Evolutionary conservation across 805 yeast genomes (phyloP).

Genomic region (Maudiozyma pseudohumilis): DNA sequence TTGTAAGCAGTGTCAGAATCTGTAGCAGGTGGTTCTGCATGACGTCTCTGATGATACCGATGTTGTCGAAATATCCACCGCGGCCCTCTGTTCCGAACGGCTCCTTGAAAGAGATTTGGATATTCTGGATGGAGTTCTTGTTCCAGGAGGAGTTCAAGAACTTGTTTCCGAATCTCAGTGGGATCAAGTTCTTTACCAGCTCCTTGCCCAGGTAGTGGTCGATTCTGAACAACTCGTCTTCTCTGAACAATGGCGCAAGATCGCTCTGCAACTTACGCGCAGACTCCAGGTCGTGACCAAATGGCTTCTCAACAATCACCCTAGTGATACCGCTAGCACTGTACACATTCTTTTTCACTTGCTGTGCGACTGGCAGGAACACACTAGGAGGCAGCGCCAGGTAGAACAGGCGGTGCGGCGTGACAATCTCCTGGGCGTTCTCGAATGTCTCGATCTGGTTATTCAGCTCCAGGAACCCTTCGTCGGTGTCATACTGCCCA

Average conservation of each 20-base stretch:
- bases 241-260: constrained; percentile 81
- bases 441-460: constrained; percentile 52
- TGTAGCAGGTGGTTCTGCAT: constrained; percentile 96
- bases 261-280: constrained; percentile 66
- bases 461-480: constrained; percentile 56
- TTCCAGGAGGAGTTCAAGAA: constrained; percentile 82
- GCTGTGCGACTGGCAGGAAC: constrained; percentile 66
- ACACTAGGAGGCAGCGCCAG: constrained; percentile 93
- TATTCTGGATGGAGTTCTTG: constrained; percentile 60
- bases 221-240: constrained; percentile 87
- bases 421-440: constrained; percentile 31
- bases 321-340: constrained; percentile 62
- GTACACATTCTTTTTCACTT: constrained; percentile 60
- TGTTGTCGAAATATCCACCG: constrained; percentile 92
- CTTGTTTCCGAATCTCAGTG: constrained; percentile 83
- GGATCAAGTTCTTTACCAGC: constrained; percentile 88
- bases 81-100: constrained; percentile 97
- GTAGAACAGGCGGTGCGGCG: constrained; percentile 76
- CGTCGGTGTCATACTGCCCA: constrained; percentile 73
- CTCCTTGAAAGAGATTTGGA: constrained; percentile 91
- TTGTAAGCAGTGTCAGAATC: constrained; percentile 79
- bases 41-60: constrained; percentile 94
- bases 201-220: constrained; percentile 97
- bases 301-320: constrained; percentile 91
- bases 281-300: constrained; percentile 81